These are phyloP conservation scores for Recurvomyces mirabilis DNA, from an alignment of 495 filamentous ascomycete species.

Conservation along the genomic window DNA sequence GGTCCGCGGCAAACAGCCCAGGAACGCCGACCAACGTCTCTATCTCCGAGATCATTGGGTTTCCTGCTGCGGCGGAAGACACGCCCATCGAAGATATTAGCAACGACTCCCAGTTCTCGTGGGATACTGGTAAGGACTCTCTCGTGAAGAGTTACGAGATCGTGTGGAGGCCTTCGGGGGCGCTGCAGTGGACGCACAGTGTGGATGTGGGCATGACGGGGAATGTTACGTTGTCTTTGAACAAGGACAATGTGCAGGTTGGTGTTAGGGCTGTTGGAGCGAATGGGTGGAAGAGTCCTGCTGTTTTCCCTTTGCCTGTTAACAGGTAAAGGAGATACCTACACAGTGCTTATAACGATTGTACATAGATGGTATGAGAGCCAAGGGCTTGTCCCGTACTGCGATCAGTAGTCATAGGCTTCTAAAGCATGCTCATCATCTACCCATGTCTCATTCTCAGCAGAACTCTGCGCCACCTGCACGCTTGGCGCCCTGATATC, in stretches of 20 bases:
- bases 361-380: too few species aligned
- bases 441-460: too few species aligned
- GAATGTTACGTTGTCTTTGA: conserved; percentile 33
- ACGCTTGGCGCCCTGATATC: too few species aligned
- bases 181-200: conserved; percentile 18
- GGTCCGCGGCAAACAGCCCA: conserved; percentile 39
- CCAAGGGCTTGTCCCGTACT: too few species aligned
- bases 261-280: conserved; percentile 38
- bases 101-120: conserved; percentile 38
- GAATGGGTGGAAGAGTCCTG: conserved; percentile 38
- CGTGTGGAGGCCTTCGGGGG: conserved; percentile 33
- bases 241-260: conserved; percentile 39
- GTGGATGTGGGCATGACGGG: conserved; percentile 24
- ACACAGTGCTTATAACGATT: too few species aligned
- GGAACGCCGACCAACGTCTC: conserved; percentile 36
- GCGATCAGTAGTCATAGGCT: too few species aligned
- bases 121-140: conserved; percentile 28
- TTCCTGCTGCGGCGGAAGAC: conserved; percentile 12
- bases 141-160: conserved; percentile 37
- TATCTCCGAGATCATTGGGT: conserved; percentile 31
- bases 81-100: conserved; percentile 24
- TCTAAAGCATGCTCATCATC: too few species aligned
- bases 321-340: conserved; percentile 3
- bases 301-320: conserved; percentile 18
- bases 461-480: too few species aligned